Base-by-base conservation (phyloP, 208 protist species). In the Leishmania guyanensis region DNA sequence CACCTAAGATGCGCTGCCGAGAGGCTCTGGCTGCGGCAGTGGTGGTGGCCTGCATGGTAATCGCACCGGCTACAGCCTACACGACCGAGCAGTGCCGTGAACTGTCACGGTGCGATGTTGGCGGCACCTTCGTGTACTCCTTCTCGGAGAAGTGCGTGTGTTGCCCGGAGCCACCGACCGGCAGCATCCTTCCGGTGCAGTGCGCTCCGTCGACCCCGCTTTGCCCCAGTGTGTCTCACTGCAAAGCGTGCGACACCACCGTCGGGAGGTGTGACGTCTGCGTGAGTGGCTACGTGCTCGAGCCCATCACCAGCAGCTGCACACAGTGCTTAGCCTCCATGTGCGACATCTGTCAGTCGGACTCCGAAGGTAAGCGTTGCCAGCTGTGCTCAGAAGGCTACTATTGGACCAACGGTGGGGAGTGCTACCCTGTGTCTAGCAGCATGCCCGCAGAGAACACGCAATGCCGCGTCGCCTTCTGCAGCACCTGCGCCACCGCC, bases 381-480 rank as follows among this genome's bases (percentile, higher is more conserved):
- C 33, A 46, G 16, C 64, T 69, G 16, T 69, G 64, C 64, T 69
- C 64, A 6, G 36, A 48, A 10, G 64, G 36, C 36, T 46, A 39
- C 10, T 48, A 69, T 33, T 69, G 64, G 64, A 3, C 22, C 4
- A 58, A 26, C 6, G 64, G 48, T 17, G 43, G 76, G n/a, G 64
- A 39, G 17, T 69, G 64, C 64, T 33, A 69, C 16, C 4, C 64
- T 33, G 51, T 62, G 14, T 69, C 75, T 4, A 39, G 36, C 20
- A 33, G 58, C 58, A 0, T 33, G 22, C 29, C 39, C 29, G 29
- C 75, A 26, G 58, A 33, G 10, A 48, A 36, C 20, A 56, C 22
- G 48, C 46, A 79, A 54, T 79, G 76, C 48, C 76, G 76, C 39
- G 76, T 54, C 64, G 76, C 76, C 8, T 72, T 72, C 76, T 79